Evolutionary conservation across 2,329 filamentous ascomycete genomes (phyloP).

Genomic region (Fusarium odoratissimum): DNA sequence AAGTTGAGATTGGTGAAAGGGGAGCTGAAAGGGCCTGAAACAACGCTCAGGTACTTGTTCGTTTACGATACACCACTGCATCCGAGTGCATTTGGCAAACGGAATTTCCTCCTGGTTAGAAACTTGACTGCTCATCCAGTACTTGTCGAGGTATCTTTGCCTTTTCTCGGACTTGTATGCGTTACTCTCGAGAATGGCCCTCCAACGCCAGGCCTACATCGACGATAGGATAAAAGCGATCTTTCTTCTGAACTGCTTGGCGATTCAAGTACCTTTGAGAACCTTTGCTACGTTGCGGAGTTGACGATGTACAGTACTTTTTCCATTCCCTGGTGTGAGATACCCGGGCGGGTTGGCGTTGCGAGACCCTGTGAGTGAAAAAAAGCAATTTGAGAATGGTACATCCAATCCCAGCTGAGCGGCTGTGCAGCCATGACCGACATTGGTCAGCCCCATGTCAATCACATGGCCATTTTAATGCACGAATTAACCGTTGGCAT

Average conservation of each 20-base stretch:
- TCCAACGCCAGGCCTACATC: constrained; percentile 11
- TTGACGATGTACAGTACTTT: constrained; percentile 37
- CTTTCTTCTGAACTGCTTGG: constrained; percentile 19
- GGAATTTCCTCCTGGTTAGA: constrained; percentile 21
- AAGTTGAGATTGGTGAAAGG: constrained; percentile 20
- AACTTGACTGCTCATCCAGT: constrained; percentile 7
- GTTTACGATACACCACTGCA: constrained; percentile 26
- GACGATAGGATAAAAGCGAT: constrained; percentile 13
- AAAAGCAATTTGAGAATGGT: constrained; percentile 41
- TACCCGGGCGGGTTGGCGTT: constrained; percentile 24
- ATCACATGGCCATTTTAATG: constrained; percentile 44
- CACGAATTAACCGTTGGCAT: constrained; percentile 34
- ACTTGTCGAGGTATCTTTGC: constrained; percentile 21
- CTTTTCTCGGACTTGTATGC: constrained; percentile 11
- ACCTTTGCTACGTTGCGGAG: constrained; percentile 22
- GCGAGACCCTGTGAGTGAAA: constrained; percentile 24
- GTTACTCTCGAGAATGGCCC: constrained; percentile 5
- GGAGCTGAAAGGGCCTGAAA: neutral
- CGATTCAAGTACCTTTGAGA: constrained; percentile 30
- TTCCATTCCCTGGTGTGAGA: constrained; percentile 38
- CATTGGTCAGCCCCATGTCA: constrained; percentile 42
- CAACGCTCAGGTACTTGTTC: constrained; percentile 8
- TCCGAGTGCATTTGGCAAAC: constrained; percentile 13
- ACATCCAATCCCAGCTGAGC: constrained; percentile 38
- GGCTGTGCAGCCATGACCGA: constrained; percentile 41